Conservation (phyloP, 306 rosid species). For the Luffa acutangula region DNA sequence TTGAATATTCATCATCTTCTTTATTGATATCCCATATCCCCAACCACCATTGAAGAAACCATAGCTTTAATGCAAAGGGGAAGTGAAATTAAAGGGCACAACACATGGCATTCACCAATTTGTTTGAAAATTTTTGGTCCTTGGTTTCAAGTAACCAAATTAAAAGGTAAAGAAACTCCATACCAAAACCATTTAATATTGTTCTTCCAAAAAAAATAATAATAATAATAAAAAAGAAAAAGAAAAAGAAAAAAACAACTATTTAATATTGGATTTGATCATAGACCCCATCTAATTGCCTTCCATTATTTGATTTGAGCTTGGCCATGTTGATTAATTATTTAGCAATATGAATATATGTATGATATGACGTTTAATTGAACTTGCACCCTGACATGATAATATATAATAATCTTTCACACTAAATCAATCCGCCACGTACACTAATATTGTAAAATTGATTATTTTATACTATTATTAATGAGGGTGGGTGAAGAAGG, state of each 20-base stretch:
- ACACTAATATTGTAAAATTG: neutral
- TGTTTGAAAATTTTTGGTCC: neutral
- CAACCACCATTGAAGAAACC: neutral
- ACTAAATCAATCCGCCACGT: neutral
- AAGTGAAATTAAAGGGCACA: neutral
- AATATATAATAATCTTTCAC: neutral
- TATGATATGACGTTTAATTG: neutral
- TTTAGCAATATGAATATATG: neutral
- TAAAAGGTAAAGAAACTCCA: neutral
- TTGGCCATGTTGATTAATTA: neutral
- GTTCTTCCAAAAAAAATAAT: no score
- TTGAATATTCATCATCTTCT: neutral
- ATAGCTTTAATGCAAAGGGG: neutral
- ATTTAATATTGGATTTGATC: neutral
- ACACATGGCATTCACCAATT: neutral
- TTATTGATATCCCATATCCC: neutral
- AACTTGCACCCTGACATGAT: neutral
- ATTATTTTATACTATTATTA: neutral
- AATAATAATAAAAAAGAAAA: no score
- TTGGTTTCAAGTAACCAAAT: neutral
- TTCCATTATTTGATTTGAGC: neutral
- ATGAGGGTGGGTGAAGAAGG: neutral
- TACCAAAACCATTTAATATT: neutral
- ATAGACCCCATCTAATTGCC: neutral
- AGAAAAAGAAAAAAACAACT: no score